Evolutionary conservation across 257 asterid genomes (phyloP), one percentile per base, ranked within the genome.

Genomic region (Solanum dulcamara): DNA sequence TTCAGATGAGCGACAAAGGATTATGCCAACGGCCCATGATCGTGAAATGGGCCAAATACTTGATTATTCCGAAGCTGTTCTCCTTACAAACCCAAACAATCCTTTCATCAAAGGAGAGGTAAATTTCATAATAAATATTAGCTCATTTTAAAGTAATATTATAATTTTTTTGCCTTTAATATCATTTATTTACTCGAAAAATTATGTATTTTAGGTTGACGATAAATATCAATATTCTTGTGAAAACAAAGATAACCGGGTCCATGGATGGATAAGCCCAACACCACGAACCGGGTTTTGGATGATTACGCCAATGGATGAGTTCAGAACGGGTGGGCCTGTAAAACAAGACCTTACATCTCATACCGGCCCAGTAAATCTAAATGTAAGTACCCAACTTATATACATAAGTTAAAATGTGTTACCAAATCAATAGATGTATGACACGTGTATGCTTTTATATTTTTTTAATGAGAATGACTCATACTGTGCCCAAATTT

Each of bases 321-420:
- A 96, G 86, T 96, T 96, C 80, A 92, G 92, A 84, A 90, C 93
- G 2, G 98, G 89, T 1, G 99, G 99, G 10, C 99, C 98, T 2
- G 86, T 93, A n/a, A 96, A 96, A 89, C 99, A 96, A 85, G 98
- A 96, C 85, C 98, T 96, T 62, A 93, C 98, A 7, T 96, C 99
- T 51, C 99, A 96, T 71, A 93, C 97, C 9, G 99, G 98, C 82
- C 98, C 99, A 3, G 88, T 89, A 40, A 77, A 91, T 32, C 88
- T 96, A 7, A 94, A 97, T 0, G 99, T 96, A 86, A 80, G 98
- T 91, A 53, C 60, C 24, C 18, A 12, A 40, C 18, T 48, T 22
- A 4, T 51, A 10, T 48, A 30, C 35, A 6, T 2, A 30, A 66
- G n/a, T 17, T 46, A 46, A 46, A 14, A 5, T 11, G 12, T 68